Evolutionary conservation across 2,329 filamentous ascomycete species (phyloP).

Genomic region (Zymoseptoria passerinii): DNA sequence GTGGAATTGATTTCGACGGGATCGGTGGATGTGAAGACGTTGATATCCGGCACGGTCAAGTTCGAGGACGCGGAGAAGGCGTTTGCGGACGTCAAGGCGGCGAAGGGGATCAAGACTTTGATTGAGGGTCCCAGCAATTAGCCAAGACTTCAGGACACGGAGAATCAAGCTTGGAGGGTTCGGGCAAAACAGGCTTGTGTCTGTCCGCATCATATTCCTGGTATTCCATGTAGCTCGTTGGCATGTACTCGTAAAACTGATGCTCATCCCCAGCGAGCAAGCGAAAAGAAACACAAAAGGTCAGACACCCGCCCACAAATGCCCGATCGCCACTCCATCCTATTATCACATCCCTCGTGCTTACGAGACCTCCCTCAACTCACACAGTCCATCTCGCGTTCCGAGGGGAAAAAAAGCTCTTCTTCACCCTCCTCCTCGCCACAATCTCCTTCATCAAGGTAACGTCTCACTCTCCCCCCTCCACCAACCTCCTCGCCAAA

Average conservation of each 20-base stretch:
- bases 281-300: no score
- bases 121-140: conserved; percentile 26
- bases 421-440: background rate
- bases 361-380: no score
- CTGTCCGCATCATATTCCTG: background rate
- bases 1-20: conserved; percentile 66
- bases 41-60: conserved; percentile 68
- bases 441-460: no score
- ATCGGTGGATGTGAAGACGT: conserved; percentile 64
- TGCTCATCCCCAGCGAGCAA: no score
- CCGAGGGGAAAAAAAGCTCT: no score
- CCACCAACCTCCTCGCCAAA: background rate
- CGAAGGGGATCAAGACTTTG: conserved; percentile 64
- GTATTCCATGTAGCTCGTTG: no score
- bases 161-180: background rate
- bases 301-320: no score
- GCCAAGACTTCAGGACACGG: background rate
- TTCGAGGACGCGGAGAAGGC: conserved; percentile 80
- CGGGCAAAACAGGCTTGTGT: background rate
- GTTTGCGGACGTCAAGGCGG: conserved; percentile 77
- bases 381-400: no score
- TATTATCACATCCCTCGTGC: no score
- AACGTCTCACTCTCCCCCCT: background rate
- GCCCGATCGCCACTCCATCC: no score
- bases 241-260: no score